Evolutionary conservation across 768 basidiomycete species (phyloP).

Genomic region (Amyloporia xantha): DNA sequence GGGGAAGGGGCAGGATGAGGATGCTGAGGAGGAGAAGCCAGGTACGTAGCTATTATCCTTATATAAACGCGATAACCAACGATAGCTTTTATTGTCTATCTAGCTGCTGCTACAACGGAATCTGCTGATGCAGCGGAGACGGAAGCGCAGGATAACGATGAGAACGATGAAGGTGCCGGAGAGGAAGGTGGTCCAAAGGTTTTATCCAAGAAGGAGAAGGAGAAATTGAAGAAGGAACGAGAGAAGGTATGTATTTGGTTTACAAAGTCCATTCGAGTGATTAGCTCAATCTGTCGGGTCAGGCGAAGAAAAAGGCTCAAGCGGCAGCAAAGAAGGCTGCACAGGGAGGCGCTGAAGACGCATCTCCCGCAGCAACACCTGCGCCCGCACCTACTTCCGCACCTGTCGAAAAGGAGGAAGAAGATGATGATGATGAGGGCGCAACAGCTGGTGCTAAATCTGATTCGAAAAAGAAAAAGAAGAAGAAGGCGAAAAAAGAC

Average conservation of each 20-base stretch:
- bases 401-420: constrained; percentile 38
- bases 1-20: constrained; percentile 31
- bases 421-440: constrained; percentile 63
- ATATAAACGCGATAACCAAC: constrained; percentile 6
- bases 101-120: background rate
- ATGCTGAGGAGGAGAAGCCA: constrained; percentile 29
- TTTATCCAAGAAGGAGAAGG: constrained; percentile 94
- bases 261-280: background rate
- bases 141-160: constrained; percentile 14
- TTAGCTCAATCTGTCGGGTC: background rate
- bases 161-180: constrained; percentile 27
- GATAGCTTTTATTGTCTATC: background rate
- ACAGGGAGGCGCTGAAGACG: constrained; percentile 21
- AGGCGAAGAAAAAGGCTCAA: constrained; percentile 96
- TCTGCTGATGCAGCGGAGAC: constrained; percentile 12
- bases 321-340: constrained; percentile 73
- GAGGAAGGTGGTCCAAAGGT: constrained; percentile 57
- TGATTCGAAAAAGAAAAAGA: constrained; percentile 73
- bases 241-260: constrained; percentile 66
- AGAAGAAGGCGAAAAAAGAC: constrained; percentile 70
- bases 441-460: constrained; percentile 40
- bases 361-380: constrained; percentile 24
- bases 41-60: constrained; percentile 7
- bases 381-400: constrained; percentile 23
- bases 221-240: constrained; percentile 92